Percentiles rank a stretch among this genome's conserved stretches.
Evolutionary conservation across 2,329 filamentous ascomycete species (phyloP).

Genomic region (Exophiala oligosperma): DNA sequence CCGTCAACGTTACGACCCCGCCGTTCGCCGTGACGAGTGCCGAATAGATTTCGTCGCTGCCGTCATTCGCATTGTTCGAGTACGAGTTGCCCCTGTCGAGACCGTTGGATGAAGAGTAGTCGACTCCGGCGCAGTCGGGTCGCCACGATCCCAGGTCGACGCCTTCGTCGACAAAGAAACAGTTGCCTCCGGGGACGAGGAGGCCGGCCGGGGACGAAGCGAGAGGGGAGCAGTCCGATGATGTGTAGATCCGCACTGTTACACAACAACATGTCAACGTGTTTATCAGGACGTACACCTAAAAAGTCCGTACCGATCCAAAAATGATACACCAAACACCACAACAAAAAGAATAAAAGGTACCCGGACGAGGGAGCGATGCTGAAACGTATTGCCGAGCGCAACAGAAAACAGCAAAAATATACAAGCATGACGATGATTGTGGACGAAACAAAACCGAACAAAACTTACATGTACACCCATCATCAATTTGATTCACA

Average conservation of each 20-base stretch:
- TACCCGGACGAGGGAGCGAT: no score
- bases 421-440: background rate
- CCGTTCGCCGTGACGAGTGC: constrained; percentile 7
- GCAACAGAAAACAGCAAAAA: no score
- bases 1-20: constrained; percentile 8
- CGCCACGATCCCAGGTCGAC: constrained; percentile 12
- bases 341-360: no score
- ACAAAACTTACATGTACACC: constrained; percentile 16
- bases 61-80: background rate
- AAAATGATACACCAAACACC: no score
- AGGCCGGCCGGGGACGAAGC: constrained; percentile 6
- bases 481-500: constrained; percentile 14
- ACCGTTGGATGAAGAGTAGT: constrained; percentile 7
- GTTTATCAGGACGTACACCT: no score
- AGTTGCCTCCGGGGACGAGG: constrained; percentile 11
- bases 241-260: constrained; percentile 13
- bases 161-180: constrained; percentile 16
- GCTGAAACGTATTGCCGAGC: no score
- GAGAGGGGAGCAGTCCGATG: constrained; percentile 8
- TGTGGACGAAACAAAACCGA: background rate
- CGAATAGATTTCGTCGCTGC: background rate
- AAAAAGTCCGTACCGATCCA: no score
- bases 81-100: constrained; percentile 9
- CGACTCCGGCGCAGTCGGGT: constrained; percentile 11
- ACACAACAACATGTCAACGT: background rate